Evolutionary conservation across 2,329 filamentous ascomycete species (phyloP).

Genomic region (Xylariaceae sp.): DNA sequence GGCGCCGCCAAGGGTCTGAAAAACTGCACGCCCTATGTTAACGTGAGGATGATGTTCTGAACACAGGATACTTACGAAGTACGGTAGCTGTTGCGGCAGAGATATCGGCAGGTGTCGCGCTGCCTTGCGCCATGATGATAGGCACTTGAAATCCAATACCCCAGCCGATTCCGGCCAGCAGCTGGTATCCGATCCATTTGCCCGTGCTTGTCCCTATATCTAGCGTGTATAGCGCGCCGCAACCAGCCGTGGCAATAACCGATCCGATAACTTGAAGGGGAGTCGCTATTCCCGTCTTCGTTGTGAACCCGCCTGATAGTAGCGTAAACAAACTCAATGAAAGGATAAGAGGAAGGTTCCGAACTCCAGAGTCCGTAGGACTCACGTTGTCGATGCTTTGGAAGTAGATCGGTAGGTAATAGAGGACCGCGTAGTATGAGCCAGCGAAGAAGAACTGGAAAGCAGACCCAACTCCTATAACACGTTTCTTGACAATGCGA

Average conservation of each 20-base stretch:
- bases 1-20: neutral
- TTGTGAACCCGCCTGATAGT: conserved; percentile 25
- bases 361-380: conserved; percentile 30
- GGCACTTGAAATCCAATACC: conserved; percentile 32
- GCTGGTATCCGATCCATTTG: conserved; percentile 41
- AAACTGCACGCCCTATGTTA: neutral
- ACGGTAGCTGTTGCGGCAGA: conserved; percentile 21
- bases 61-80: neutral
- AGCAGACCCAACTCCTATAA: neutral
- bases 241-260: conserved; percentile 29
- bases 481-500: conserved; percentile 4
- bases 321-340: conserved; percentile 26
- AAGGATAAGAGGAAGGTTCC: conserved; percentile 35
- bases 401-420: conserved; percentile 40
- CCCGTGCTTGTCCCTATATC: conserved; percentile 22
- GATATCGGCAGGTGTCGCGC: conserved; percentile 29
- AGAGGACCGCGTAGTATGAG: conserved; percentile 23
- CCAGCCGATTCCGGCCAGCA: conserved; percentile 30
- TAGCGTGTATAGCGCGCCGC: conserved; percentile 31
- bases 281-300: conserved; percentile 24
- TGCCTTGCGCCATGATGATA: conserved; percentile 34
- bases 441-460: conserved; percentile 6
- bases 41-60: neutral
- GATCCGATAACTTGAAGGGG: conserved; percentile 35
- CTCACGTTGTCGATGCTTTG: conserved; percentile 33